These are phyloP conservation scores for Microthyrium microscopicum DNA, from an alignment of 2,329 filamentous ascomycete genomes.

Conservation along the genomic window DNA sequence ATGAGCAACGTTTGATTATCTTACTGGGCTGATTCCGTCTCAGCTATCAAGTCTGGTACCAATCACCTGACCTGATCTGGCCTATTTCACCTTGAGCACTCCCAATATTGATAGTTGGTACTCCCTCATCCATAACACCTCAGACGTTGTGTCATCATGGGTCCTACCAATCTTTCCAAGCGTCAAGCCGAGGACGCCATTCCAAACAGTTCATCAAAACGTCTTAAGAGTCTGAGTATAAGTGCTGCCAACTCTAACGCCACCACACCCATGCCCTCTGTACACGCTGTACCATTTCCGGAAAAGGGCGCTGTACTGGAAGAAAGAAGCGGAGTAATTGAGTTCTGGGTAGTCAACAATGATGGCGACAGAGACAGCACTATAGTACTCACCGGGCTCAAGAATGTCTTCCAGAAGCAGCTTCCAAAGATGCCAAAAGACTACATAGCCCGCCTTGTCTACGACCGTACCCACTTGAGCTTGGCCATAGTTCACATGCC, in stretches of 20 bases:
- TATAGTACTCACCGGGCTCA: constrained; percentile 87
- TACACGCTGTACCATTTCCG: constrained; percentile 62
- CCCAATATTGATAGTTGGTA: too few relatives aligned
- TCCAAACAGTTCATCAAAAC: constrained; percentile 42
- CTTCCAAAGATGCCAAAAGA: constrained; percentile 98
- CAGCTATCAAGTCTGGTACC: too few relatives aligned
- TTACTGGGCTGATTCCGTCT: too few relatives aligned
- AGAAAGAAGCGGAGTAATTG: constrained; percentile 84
- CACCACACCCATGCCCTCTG: constrained; percentile 34
- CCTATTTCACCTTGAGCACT: too few relatives aligned
- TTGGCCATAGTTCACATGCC: constrained; percentile 97
- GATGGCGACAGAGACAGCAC: constrained; percentile 75
- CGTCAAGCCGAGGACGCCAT: constrained; percentile 59
- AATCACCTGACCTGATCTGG: too few relatives aligned
- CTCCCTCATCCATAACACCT: too few relatives aligned
- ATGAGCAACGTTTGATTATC: too few relatives aligned
- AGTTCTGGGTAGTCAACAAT: constrained; percentile 96
- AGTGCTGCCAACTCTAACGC: constrained; percentile 23
- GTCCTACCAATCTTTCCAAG: too few relatives aligned
- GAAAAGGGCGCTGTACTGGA: constrained; percentile 91
- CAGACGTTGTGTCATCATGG: too few relatives aligned
- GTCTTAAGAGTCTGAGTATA: constrained; percentile 35
- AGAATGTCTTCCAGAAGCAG: constrained; percentile 97
- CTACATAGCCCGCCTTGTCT: constrained; percentile 93
- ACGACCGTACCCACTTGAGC: constrained; percentile 88